Evolutionary conservation across 1,139 yeast genomes (phyloP), one percentile per base, ranked within the genome.

Genomic region (Debaryomyces udenii): DNA sequence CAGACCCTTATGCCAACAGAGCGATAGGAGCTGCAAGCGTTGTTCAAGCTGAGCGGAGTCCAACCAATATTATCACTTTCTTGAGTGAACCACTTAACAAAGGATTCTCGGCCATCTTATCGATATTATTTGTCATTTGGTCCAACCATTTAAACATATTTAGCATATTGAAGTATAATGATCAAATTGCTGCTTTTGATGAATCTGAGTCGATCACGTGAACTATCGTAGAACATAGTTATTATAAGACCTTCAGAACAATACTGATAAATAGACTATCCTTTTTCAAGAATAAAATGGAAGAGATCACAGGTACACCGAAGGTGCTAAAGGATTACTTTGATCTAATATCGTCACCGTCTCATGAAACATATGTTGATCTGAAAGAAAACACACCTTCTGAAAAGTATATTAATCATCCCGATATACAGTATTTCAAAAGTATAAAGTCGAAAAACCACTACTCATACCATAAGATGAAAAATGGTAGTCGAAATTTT

Each of bases 371-470:
- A 6, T 56, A 57, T 35, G 41, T 46, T 3, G 36, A 44, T 9
- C 48, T 51, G 3, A 35, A 43, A 3, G 51, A 47, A n/a, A 35
- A 37, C 3, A 42, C 33, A 26, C 18, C 37, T 6, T 20, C 35
- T 6, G 49, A 47, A 4, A 56, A 51, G 23, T 57, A 49, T 35
- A 37, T 43, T 20, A 52, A 51, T 9, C 73, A 71, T 47, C 74
- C 76, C 2, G 74, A 68, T 47, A 62, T 70, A 37, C 70, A 65
- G 48, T 69, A 62, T 53, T 71, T 71, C 47, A 64, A 63, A 36
- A 51, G 54, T 17, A 61, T 71, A 14, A 70, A 71, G 46, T 44
- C 55, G 5, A 64, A 64, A 38, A 63, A 70, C 49, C 76, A 70
- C 46, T 71, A 53, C 45, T 53, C 56, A 15, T 70, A 68, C 46